These are phyloP conservation scores for Ajuga reptans DNA, from an alignment of 305 asterid genomes.

Conservation along the genomic window DNA sequence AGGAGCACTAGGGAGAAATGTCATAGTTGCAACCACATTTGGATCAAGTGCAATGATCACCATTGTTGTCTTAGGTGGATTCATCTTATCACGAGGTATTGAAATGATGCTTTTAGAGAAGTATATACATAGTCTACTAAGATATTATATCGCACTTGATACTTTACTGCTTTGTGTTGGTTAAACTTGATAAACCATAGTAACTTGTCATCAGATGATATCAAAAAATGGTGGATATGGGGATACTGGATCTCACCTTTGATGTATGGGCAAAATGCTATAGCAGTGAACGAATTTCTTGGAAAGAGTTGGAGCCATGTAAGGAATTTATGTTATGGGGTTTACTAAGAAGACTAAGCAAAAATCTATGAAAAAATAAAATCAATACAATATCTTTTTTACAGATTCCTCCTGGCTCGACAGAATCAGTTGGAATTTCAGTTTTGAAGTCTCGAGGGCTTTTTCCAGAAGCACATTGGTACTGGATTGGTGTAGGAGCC, in stretches of 20 bases:
- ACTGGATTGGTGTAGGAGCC: slow-evolving; percentile 88
- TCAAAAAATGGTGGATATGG: slow-evolving; percentile 74
- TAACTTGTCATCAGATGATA: slow-evolving; percentile 35
- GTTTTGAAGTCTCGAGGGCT: slow-evolving; percentile 57
- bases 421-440: slow-evolving; percentile 57
- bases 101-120: neutral
- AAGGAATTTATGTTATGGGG: slow-evolving; percentile 29
- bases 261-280: slow-evolving; percentile 59
- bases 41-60: slow-evolving; percentile 75
- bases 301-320: slow-evolving; percentile 93
- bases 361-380: neutral
- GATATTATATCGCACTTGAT: neutral
- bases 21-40: slow-evolving; percentile 81
- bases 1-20: slow-evolving; percentile 72
- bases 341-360: neutral
- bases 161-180: neutral
- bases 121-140: neutral
- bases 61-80: slow-evolving; percentile 78
- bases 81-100: slow-evolving; percentile 75
- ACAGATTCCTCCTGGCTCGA: slow-evolving; percentile 57
- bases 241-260: slow-evolving; percentile 57
- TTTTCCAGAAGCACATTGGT: slow-evolving; percentile 72
- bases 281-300: slow-evolving; percentile 74
- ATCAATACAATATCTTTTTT: neutral
- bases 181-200: neutral